Base-by-base conservation (phyloP, 306 rosid species). In the Aeschynomene evenia region DNA sequence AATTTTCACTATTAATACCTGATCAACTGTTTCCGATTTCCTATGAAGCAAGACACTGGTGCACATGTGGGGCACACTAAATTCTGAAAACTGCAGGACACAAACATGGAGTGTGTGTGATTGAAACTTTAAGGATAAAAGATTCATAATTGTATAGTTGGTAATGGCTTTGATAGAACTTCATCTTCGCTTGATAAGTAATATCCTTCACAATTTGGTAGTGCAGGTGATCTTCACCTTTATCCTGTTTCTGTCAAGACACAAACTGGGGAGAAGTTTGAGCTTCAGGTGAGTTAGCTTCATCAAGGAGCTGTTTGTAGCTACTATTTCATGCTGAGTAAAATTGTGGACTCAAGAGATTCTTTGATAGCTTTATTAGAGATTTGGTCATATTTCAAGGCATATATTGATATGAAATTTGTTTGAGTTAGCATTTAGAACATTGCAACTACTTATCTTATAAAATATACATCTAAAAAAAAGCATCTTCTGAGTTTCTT, bases 161-260 rank as follows among this genome's bases (percentile, higher is more conserved):
- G 34, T 63, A 28, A 46, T 70, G 55, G 22, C 62, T 49, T 57
- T 45, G 48, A 33, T 18, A 61, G 60, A 50, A 33, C 63, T 45
- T 62, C 73, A 39, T 28, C 45, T 46, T 33, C 9, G n/a, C 67
- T 34, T 40, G 11, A 48, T 77, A 51, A 61, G 65, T 69, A 45
- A 71, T 66, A 52, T 66, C 10, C 37, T 63, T 71, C 18, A 18
- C 65, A 51, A 42, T 53, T n/a, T 70, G 80, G 18, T 73, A 36
- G 36, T 84, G 86, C 91, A 94, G 99, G 96, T 56, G 99, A 94
- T 71, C 89, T 95, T 74, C 96, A 89, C 67, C 96, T 95, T 66
- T 95, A 81, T 62, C 87, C 99, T 6, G 87, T 95, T 50, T 70
- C 92, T 59, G 97, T 89, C 78, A 95, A 95, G 87, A 81, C 91